A percentile compares a stretch with the other conserved stretches of the same genome.
Conservation (phyloP, 208 protist species). For the Crithidia expoeki region DNA sequence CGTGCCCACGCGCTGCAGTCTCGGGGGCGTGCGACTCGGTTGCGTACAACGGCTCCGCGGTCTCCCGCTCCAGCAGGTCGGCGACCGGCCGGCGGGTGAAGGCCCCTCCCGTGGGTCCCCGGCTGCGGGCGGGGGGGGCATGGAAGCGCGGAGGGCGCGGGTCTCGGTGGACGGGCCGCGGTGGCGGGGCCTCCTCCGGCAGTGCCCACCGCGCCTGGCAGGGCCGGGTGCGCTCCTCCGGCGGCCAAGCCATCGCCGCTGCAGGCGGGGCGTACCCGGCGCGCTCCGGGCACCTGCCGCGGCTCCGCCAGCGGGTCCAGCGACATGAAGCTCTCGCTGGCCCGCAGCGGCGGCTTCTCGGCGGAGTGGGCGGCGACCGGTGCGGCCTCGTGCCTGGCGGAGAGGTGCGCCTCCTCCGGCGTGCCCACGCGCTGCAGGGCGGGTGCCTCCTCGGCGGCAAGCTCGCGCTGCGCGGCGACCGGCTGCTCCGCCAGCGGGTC, state of each 20-base stretch:
- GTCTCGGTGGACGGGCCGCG: neutral
- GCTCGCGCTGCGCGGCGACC: neutral
- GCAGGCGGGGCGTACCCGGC: too few species aligned
- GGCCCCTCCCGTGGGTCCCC: neutral
- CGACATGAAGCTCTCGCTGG: slow-evolving; percentile 27
- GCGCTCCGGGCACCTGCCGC: too few species aligned
- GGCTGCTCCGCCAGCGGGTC: slow-evolving; percentile 5
- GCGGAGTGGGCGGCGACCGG: neutral
- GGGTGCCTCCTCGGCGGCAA: neutral
- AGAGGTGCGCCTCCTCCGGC: neutral
- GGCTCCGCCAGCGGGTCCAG: slow-evolving; percentile 7
- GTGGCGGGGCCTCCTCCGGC: too few species aligned
- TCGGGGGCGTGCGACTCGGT: neutral
- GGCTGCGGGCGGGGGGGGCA: neutral
- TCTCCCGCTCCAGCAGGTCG: slow-evolving; percentile 8
- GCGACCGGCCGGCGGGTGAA: neutral
- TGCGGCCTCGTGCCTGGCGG: neutral
- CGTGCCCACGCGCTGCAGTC: neutral
- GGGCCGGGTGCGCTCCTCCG: too few species aligned
- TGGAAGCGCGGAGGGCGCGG: neutral
- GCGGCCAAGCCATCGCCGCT: too few species aligned
- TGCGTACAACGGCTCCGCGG: neutral
- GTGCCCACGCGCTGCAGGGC: neutral
- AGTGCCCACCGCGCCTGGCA: too few species aligned
- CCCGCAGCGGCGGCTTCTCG: neutral